Base-by-base conservation (phyloP, 306 rosid species). In the Inga laurina region DNA sequence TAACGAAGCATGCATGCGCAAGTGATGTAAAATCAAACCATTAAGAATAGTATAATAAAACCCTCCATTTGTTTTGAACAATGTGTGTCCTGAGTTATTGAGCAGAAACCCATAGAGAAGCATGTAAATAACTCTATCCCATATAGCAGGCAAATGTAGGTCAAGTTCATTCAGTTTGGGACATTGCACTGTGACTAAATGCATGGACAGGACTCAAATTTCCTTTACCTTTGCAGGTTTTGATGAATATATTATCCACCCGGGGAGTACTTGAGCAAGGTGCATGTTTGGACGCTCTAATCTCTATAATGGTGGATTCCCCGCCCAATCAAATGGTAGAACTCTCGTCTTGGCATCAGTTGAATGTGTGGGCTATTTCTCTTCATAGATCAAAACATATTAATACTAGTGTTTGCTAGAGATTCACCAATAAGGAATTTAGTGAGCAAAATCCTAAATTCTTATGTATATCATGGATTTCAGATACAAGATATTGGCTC, bases 301-400 rank as follows among this genome's bases (percentile, higher is more conserved):
- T 94, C 82, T 87, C 97, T 12, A 87, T 93, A 78, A 93, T 96
- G 98, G 87, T 96, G 93, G 98, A 96, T 85, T 96, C 98, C 0
- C 86, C 94, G 7, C 84, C 85, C 79, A 96, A 96, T 91, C 99
- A 96, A 88, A 89, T 84, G 99, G 99, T 95, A 90, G 80, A 56
- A 81, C 34, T 68, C 65, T 72, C 61, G 54, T 3, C 52, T 76
- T 14, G 35, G 72, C 45, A 74, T 77, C 41, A 65, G 32, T 74
- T 59, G 52, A 74, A 30, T 57, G 39, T 19, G 34, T 71, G 43
- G 43, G 16, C 41, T 77, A 45, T n/a, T 66, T 34, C 19, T 73
- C 16, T 78, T 84, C 43, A 12, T 45, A 41, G 52, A 2, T 71
- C 54, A 45, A n/a, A 45, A 45, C 75, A 22, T 13, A 24, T 22